These are phyloP conservation scores for Mycosphaerella sp. DNA, from an alignment of 2,329 filamentous ascomycete genomes.

Conservation along the genomic window DNA sequence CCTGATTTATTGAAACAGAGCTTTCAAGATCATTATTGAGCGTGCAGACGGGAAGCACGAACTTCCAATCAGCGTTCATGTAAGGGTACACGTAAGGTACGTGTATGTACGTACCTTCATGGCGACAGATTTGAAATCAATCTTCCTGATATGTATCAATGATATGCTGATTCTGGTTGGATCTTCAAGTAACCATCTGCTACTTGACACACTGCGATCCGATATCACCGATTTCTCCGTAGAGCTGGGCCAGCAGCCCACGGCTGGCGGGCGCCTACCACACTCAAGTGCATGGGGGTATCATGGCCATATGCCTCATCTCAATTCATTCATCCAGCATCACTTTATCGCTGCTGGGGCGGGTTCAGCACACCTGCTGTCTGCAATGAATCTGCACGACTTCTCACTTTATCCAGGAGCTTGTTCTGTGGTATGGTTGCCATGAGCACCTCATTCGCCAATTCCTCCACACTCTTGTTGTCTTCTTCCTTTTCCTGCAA, in stretches of 20 bases:
- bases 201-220: neutral
- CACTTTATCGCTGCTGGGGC: neutral
- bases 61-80: too few species aligned
- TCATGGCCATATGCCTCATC: neutral
- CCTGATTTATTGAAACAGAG: constrained; percentile 33
- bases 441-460: neutral
- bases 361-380: neutral
- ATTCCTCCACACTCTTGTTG: neutral
- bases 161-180: too few species aligned
- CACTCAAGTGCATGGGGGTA: neutral
- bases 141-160: too few species aligned
- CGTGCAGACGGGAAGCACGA: too few species aligned
- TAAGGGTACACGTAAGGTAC: too few species aligned
- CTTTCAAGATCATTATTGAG: constrained; percentile 37
- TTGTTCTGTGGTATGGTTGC: constrained; percentile 2
- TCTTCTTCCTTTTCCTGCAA: neutral
- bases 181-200: neutral
- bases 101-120: too few species aligned
- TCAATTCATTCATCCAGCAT: neutral
- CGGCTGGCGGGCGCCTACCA: neutral
- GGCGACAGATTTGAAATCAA: too few species aligned
- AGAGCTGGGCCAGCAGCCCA: neutral
- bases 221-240: neutral
- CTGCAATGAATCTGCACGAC: constrained; percentile 1
- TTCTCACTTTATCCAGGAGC: constrained; percentile 1